Conservation (phyloP, 371 early-diverging fungal genomes). For the Blastocladiella emersonii region DNA sequence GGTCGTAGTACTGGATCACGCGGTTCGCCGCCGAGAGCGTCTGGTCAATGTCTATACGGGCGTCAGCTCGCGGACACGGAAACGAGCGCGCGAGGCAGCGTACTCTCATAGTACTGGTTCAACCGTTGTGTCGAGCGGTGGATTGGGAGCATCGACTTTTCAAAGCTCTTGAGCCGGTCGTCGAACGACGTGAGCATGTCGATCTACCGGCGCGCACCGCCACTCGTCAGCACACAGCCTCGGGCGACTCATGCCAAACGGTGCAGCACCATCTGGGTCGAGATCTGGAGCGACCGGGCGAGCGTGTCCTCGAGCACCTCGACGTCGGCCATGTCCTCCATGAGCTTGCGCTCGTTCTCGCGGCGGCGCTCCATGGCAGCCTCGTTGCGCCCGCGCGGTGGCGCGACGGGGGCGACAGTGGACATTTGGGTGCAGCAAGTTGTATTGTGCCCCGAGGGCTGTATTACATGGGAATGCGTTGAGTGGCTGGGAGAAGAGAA, state of each 20-base stretch:
- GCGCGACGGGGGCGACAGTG: too few species aligned
- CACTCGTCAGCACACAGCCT: not conserved
- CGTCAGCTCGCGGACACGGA: too few species aligned
- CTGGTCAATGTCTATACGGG: slow-evolving; percentile 47
- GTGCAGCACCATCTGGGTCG: slow-evolving; percentile 18
- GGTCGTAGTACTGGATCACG: slow-evolving; percentile 60
- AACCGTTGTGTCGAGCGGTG: slow-evolving; percentile 71
- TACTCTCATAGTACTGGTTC: slow-evolving; percentile 62
- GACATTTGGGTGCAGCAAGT: too few species aligned
- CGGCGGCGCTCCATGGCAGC: slow-evolving; percentile 10
- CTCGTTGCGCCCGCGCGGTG: not conserved
- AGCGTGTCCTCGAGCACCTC: slow-evolving; percentile 21
- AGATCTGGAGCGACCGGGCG: slow-evolving; percentile 14
- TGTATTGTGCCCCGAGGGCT: too few species aligned
- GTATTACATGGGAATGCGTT: too few species aligned
- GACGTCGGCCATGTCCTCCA: slow-evolving; percentile 21
- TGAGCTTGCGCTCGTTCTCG: slow-evolving; percentile 22
- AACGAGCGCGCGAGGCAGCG: slow-evolving; percentile 3
- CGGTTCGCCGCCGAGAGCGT: slow-evolving; percentile 53
- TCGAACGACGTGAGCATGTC: slow-evolving; percentile 69
- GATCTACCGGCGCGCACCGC: slow-evolving; percentile 16
- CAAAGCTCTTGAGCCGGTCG: slow-evolving; percentile 58
- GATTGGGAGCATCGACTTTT: slow-evolving; percentile 68
- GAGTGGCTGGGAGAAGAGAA: too few species aligned
- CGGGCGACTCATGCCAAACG: too few species aligned